Evolutionary conservation across 2,329 filamentous ascomycete genomes (phyloP).

Genomic region (Sporothrix euskadiensis): DNA sequence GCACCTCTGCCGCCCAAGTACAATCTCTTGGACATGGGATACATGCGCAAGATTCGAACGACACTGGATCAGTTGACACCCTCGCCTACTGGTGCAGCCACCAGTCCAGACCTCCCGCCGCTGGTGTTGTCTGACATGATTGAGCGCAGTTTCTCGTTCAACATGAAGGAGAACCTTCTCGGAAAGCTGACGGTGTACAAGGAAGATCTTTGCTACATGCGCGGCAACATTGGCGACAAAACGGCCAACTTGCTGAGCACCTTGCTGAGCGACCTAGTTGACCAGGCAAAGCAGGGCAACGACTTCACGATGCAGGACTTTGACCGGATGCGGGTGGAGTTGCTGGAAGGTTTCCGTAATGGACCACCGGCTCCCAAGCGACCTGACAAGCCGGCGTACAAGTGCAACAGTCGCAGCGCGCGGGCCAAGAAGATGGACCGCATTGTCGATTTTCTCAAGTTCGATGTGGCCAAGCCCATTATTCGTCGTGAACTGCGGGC

Average conservation of each 20-base stretch:
- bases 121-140: slow-evolving; percentile 49
- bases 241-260: slow-evolving; percentile 53
- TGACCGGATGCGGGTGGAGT: slow-evolving; percentile 38
- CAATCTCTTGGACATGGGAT: slow-evolving; percentile 50
- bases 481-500: slow-evolving; percentile 43
- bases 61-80: slow-evolving; percentile 49
- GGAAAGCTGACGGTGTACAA: slow-evolving; percentile 66
- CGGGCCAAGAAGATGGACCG: slow-evolving; percentile 42
- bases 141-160: slow-evolving; percentile 57
- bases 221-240: slow-evolving; percentile 50
- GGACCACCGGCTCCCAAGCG: slow-evolving; percentile 32
- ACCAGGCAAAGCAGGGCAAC: slow-evolving; percentile 58
- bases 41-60: slow-evolving; percentile 51
- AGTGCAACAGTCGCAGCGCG: slow-evolving; percentile 37
- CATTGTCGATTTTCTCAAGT: slow-evolving; percentile 65
- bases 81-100: not conserved
- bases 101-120: not conserved
- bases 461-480: slow-evolving; percentile 49
- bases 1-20: slow-evolving; percentile 50
- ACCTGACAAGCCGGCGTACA: slow-evolving; percentile 48
- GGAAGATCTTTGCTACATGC: slow-evolving; percentile 62
- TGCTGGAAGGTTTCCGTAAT: slow-evolving; percentile 30
- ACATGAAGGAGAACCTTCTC: slow-evolving; percentile 57
- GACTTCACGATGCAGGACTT: slow-evolving; percentile 50
- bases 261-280: slow-evolving; percentile 56